Conservation (phyloP, 2,329 filamentous ascomycete genomes). For the Venturia carpophila region DNA sequence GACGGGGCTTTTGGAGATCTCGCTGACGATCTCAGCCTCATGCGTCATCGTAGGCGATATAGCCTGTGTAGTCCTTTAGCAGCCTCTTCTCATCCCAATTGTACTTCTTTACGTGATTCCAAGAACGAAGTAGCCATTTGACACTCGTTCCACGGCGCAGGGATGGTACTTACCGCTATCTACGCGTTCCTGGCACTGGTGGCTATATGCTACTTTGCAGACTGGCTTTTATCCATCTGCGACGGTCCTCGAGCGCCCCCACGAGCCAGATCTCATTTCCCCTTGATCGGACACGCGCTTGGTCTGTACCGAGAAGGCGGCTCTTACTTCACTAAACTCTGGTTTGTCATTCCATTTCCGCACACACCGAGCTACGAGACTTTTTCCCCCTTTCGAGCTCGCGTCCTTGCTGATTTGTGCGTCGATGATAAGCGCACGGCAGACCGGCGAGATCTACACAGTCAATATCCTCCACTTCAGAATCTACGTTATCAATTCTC, state of each 20-base stretch:
- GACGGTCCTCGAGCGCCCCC: neutral
- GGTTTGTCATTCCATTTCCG: conserved; percentile 6
- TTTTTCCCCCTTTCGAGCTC: too few species aligned
- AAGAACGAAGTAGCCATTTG: too few species aligned
- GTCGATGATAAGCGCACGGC: neutral
- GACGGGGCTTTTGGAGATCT: neutral
- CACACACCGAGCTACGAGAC: too few species aligned
- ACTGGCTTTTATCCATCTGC: neutral
- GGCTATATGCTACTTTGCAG: neutral
- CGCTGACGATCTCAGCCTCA: neutral
- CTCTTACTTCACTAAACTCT: neutral
- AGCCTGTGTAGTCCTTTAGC: too few species aligned
- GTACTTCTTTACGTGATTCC: too few species aligned
- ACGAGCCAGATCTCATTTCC: neutral
- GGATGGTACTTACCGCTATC: neutral
- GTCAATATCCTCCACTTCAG: neutral
- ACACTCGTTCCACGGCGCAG: too few species aligned
- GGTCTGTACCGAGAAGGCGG: neutral
- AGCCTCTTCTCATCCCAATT: too few species aligned
- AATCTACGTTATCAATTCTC: conserved; percentile 10
- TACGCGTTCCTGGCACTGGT: neutral
- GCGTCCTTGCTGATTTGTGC: too few species aligned
- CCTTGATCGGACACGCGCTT: conserved; percentile 13
- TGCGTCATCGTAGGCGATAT: neutral
- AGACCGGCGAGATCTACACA: conserved; percentile 1